Evolutionary conservation across 257 asterid genomes (phyloP), one percentile per base, ranked within the genome.

Genomic region (Nemophila menziesii): DNA sequence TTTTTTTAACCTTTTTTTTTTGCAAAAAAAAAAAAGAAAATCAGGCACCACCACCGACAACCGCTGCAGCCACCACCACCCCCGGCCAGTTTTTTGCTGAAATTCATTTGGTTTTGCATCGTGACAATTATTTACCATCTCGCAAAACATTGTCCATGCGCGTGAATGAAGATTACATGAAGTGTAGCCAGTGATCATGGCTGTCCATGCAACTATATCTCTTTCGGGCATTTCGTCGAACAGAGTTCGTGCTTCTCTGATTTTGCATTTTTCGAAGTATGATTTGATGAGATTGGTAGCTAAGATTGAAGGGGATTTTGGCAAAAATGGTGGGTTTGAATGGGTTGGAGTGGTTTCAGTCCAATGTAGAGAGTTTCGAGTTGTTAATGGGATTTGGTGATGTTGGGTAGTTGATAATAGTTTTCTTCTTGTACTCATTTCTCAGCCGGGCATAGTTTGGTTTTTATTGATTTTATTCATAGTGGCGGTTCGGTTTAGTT

Each of bases 171-270:
- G 63, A 49, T 60, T 70, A 42, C 90, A 70, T 0, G 92, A 70
- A 56, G 66, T 62, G 67, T 74, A 71, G 19, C 95, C 92, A 16
- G 77, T 74, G 57, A 87, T 71, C 97, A 83, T 80, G 62, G 87
- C 76, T 5, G 96, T 78, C 95, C 98, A 81, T 12, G 82, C 71
- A 52, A 80, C 92, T 14, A 89, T 83, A 21, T 89, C 96, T 68
- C 75, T 58, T 0, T 70, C 72, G 20, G 95, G 86, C 95, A 84
- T 84, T 84, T 84, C 94, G 46, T 89, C 93, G 68, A 81, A 85
- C 93, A 83, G 65, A n/a, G 16, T 29, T 8, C 90, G 80, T 11
- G 94, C 95, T 46, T 78, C 87, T 15, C 29, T 15, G 16, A 61
- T 57, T 16, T 64, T 73, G 46, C 87, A 90, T 22, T 27, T 60